Base-by-base conservation (phyloP, 2,329 filamentous ascomycete genomes). In the Aspergillus brasiliensis region DNA sequence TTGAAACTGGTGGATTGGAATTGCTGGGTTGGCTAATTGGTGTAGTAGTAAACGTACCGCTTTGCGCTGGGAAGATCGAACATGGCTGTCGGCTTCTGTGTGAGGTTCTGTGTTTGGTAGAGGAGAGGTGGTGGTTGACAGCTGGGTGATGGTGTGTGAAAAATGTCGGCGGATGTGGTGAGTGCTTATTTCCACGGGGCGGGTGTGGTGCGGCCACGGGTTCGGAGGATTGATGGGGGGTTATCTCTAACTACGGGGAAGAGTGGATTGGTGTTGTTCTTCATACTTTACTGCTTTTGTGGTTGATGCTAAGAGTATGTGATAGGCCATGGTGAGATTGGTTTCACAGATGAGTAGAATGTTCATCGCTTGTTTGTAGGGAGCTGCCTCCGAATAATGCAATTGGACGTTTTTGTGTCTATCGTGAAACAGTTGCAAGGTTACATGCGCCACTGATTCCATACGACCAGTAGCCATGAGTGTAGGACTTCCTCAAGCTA, bases 11-110 rank as follows among this genome's bases (percentile, higher is more conserved):
- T n/a, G n/a, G n/a, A 5, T 15, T 34, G 28, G 44, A 5, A 38
- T 27, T 23, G 44, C n/a, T n/a, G 34, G 17, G 37, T n/a, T 51
- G 15, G 31, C 8, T 2, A n/a, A 15, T 8, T 31, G 19, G 23
- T 8, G 8, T 40, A 5, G 23, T 10, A 17, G 31, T 42, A n/a
- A n/a, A 60, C 67, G 48, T 67, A 77, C 75, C 73, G 70, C 66
- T 76, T 77, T 15, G 74, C 73, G 51, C 71, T 62, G 40, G 75
- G 73, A 40, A 75, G 60, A 44, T 75, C 74, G 53, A 77, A 77
- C 75, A 77, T 77, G 38, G 17, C 60, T 48, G 25, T 11, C 31
- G 2, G 11, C 5, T 21, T 25, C n/a, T 17, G 23, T 23, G 40
- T 27, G 2, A 10, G 11, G 1, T 25, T 17, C 23, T 8, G 10